Conservation (phyloP, 805 yeast species). For the Lachancea kluyveri region DNA sequence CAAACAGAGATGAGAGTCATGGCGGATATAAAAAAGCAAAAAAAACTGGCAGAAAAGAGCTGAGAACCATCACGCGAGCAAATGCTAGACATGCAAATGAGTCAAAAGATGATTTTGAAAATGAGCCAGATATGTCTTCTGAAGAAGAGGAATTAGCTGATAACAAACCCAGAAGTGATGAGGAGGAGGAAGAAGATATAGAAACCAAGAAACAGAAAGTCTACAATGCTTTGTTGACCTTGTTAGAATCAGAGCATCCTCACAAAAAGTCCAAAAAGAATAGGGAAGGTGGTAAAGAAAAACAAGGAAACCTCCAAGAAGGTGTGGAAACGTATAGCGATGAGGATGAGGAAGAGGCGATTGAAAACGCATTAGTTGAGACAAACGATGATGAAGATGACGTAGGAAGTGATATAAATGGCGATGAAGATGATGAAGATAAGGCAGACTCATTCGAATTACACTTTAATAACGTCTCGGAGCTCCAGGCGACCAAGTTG, state of each 20-base stretch:
- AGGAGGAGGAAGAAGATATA: conserved; percentile 12
- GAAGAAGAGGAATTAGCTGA: conserved; percentile 11
- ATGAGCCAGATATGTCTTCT: conserved; percentile 7
- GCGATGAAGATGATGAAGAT: conserved; percentile 33
- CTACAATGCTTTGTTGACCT: conserved; percentile 60
- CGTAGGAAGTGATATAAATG: conserved; percentile 25
- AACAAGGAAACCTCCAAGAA: conserved; percentile 28
- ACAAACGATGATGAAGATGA: conserved; percentile 28
- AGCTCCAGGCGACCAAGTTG: conserved; percentile 33
- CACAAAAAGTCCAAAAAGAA: conserved; percentile 23
- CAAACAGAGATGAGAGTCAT: too few species aligned
- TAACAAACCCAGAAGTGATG: conserved; percentile 16
- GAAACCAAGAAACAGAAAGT: conserved; percentile 38
- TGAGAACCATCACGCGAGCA: conserved; percentile 43
- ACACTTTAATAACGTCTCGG: conserved; percentile 56
- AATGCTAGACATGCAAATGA: conserved; percentile 15
- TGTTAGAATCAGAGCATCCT: conserved; percentile 45
- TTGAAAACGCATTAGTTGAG: conserved; percentile 8
- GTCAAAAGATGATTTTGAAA: conserved; percentile 13
- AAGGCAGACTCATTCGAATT: conserved; percentile 66
- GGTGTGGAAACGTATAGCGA: conserved; percentile 18
- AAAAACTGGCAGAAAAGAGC: conserved; percentile 54
- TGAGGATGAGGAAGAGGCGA: conserved; percentile 22
- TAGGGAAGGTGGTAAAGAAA: conserved; percentile 20
- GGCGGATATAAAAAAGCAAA: too few species aligned